Conservation (phyloP, 202 grass and related monocot genomes). For the Alloteropsis angusta region DNA sequence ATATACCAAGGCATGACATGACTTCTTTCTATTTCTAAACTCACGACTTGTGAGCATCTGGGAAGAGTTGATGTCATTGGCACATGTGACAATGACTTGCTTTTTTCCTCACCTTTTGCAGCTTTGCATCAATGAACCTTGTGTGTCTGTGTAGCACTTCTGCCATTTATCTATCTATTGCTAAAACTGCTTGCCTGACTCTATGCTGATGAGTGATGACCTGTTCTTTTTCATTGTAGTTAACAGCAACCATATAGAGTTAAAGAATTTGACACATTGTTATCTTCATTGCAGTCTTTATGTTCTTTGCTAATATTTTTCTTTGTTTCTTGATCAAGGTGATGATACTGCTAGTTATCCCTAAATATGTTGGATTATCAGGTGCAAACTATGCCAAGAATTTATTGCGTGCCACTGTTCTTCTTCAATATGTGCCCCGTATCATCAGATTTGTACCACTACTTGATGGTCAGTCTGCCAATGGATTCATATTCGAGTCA, state of each 20-base stretch:
- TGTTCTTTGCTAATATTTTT: constrained; percentile 18
- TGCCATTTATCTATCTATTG: neutral
- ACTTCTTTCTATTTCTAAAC: neutral
- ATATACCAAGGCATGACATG: neutral
- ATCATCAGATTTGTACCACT: constrained; percentile 95
- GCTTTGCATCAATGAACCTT: neutral
- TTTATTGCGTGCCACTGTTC: constrained; percentile 70
- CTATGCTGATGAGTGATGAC: neutral
- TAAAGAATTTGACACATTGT: neutral
- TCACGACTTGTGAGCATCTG: neutral
- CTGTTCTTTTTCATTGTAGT: neutral
- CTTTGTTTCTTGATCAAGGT: constrained; percentile 47
- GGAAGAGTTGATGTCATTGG: neutral
- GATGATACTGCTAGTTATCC: constrained; percentile 89
- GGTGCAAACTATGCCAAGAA: constrained; percentile 86
- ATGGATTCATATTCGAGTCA: constrained; percentile 96
- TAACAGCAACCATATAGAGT: neutral
- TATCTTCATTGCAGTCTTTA: neutral
- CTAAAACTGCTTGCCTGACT: neutral
- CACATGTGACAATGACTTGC: neutral
- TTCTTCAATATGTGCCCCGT: constrained; percentile 90
- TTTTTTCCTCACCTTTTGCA: constrained; percentile 3
- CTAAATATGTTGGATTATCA: constrained; percentile 69
- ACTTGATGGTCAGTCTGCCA: constrained; percentile 75
- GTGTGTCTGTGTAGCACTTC: neutral